Base-by-base conservation (phyloP, 805 yeast genomes). In the Cyberlindnera euphorbiae region DNA sequence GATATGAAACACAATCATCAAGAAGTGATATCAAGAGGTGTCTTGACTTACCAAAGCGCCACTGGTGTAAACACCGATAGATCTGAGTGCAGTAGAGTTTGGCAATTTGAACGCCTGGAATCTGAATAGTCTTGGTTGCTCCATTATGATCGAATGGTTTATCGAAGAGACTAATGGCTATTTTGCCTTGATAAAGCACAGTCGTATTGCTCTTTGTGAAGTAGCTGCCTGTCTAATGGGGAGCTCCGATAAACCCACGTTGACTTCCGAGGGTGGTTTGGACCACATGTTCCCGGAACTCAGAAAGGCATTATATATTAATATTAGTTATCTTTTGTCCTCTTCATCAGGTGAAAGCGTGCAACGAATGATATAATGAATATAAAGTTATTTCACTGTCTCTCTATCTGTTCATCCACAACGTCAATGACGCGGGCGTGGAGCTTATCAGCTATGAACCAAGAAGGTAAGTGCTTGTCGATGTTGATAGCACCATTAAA, bases 41-140 rank as follows among this genome's bases (percentile, higher is more conserved):
- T n/a, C n/a, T n/a, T n/a, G n/a, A 41, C 45, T 24, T 22, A 41
- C 45, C 12, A 83, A 59, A 0, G 78, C 80, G 9, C 93, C 93
- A 0, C 88, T 66, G n/a, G 78, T 46, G 52, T 85, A 87, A 12
- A 87, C 87, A 12, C 95, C 90, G 28, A 72, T 59, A 1, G 87
- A 71, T 51, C 93, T 68, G 28, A 85, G 67, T 28, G 81, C 71
- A 35, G 77, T 75, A 7, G 93, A 79, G 47, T 79, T 76, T 35
- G 95, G 87, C 17, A 83, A 63, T 38, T 69, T 73, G 49, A 86
- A 73, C 6, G 75, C 71, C 31, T 72, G 72, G 60, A 84, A 76
- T 44, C 82, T 72, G 59, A 85, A 84, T 28, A 82, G 61, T 49
- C 79, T 64, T 33, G 69, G 65, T 28, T 66, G 63, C 26, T 67